Base-by-base conservation (phyloP, 1,284 basidiomycete genomes). In the Peniophora sp. region DNA sequence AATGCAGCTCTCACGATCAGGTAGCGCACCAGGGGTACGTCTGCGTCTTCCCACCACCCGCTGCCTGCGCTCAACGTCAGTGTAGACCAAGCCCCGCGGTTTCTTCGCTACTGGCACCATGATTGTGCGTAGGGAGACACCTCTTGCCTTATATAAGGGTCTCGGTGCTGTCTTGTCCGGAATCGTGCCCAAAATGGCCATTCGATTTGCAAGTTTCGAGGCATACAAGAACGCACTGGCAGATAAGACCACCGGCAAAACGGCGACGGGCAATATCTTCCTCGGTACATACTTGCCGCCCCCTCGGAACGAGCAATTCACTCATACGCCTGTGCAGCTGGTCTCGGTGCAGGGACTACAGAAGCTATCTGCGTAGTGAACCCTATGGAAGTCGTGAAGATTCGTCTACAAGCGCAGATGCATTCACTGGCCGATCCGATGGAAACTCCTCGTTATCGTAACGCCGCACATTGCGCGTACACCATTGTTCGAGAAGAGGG, bases 341-440 rank as follows among this genome's bases (percentile, higher is more conserved):
- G 96, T 63, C 76, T 99, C 24, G 92, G 88, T 49, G 96, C 96
- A 11, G 96, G 96, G 50, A 89, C 88, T 15, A 93, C 94, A 1
- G 96, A 97, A 70, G 96, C 96, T 5, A 84, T 99, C 15, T 76
- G 84, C 10, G 93, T 99, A 37, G 96, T 99, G 11, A 97, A 92
- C 52, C 96, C 96, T 0, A 99, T 99, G 96, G 96, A 99, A 66
- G 96, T 99, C 42, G 92, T 99, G 65, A 99, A 99, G 76, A 99
- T 99, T 64, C 85, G 97, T 51, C 74, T 99, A 60, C 96, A 99
- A 71, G 96, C 97, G 6, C 97, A 99, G 67, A 90, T 92, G 66
- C 96, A 99, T 71, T 98, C 96, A 36, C 79, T 99, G 53, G 92
- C 95, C 10, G 96, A 99, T 68, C 97, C 96, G 37, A 72, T 97